Evolutionary conservation across 2,329 filamentous ascomycete species (phyloP).

Genomic region (Aspergillus ibericus): DNA sequence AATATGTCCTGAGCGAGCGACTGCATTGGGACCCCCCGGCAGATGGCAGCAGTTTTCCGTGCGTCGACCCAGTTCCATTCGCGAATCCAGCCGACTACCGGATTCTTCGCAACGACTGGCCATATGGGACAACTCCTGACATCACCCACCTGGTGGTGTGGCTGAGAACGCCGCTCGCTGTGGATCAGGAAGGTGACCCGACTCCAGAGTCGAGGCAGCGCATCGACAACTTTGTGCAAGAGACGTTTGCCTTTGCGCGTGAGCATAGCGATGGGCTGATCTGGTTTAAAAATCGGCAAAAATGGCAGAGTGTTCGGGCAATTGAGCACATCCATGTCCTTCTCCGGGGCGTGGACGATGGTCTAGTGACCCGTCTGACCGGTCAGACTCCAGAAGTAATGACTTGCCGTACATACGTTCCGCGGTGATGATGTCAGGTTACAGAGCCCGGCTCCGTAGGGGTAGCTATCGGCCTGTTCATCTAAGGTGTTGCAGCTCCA

Average conservation of each 20-base stretch:
- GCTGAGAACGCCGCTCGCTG: neutral
- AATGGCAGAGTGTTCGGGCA: slow-evolving; percentile 5
- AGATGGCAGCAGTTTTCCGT: neutral
- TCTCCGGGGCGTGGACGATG: slow-evolving; percentile 2
- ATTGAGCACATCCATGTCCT: slow-evolving; percentile 11
- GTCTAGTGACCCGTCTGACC: neutral
- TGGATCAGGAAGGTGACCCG: neutral
- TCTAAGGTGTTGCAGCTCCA: too few relatives aligned
- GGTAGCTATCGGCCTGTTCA: too few relatives aligned
- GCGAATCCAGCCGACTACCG: slow-evolving; percentile 1
- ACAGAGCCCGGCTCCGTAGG: too few relatives aligned
- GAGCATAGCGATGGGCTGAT: neutral
- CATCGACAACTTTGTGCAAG: neutral
- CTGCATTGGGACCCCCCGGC: neutral
- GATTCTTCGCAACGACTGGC: slow-evolving; percentile 10
- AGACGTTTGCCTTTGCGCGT: neutral
- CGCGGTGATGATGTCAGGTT: neutral
- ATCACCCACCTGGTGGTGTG: slow-evolving; percentile 5
- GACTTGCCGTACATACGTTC: neutral
- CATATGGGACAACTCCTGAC: neutral
- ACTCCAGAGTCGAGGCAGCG: neutral
- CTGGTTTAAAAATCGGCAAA: slow-evolving; percentile 4
- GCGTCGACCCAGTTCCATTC: neutral
- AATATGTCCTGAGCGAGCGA: slow-evolving; percentile 1
- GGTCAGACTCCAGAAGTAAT: neutral